These are phyloP conservation scores for Diversispora epigaea DNA, from an alignment of 192 early-diverging fungal genomes.

Conservation along the genomic window DNA sequence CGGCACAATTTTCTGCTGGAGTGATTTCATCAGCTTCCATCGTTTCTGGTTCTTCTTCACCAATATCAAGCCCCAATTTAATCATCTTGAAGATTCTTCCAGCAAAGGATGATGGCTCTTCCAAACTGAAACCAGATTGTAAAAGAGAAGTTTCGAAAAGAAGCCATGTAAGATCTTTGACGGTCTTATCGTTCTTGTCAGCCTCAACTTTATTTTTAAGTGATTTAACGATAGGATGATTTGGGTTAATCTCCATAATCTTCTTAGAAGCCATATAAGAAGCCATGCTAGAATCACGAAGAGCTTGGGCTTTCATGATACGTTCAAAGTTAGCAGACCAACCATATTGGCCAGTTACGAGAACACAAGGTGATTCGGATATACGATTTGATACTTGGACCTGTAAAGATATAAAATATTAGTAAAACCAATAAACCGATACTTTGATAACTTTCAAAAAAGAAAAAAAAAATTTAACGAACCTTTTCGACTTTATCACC, in stretches of 20 bases:
- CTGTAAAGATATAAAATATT: conserved; percentile 14
- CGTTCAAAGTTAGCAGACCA: conserved; percentile 99
- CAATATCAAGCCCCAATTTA: conserved; percentile 95
- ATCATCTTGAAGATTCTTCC: conserved; percentile 99
- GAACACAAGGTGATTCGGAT: conserved; percentile 95
- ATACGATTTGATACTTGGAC: conserved; percentile 87
- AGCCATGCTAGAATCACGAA: conserved; percentile 97
- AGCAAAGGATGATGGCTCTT: conserved; percentile 91
- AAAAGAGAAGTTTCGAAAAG: conserved; percentile 95
- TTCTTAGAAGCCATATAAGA: conserved; percentile 99
- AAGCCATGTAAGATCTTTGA: conserved; percentile 93
- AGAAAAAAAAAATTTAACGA: background rate
- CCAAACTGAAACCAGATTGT: conserved; percentile 95
- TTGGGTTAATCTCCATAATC: conserved; percentile 97
- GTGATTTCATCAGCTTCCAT: conserved; percentile 17
- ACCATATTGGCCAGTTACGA: conserved; percentile 97
- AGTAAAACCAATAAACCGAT: background rate
- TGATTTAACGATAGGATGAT: conserved; percentile 91
- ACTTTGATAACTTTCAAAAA: background rate
- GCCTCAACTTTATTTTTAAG: conserved; percentile 89
- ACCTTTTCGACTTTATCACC: conserved; percentile 98
- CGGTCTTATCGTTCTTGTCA: conserved; percentile 98
- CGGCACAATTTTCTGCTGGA: background rate
- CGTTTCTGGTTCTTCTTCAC: conserved; percentile 65
- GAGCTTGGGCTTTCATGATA: conserved; percentile 99